Conservation (phyloP, 2,329 filamentous ascomycete species). For the Aureobasidium pullulans region DNA sequence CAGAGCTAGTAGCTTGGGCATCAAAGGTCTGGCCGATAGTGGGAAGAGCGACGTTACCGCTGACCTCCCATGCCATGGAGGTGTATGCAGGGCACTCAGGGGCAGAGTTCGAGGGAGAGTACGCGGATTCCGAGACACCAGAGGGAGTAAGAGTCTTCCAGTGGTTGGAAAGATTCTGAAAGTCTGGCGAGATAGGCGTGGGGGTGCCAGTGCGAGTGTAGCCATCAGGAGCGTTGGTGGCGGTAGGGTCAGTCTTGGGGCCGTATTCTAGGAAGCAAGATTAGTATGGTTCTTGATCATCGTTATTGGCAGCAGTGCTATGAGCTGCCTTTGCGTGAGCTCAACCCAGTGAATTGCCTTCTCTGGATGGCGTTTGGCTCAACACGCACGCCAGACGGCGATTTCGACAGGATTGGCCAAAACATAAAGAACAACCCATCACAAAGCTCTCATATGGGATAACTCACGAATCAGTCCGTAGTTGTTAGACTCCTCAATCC, state of each 20-base stretch:
- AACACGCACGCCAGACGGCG: too few relatives aligned
- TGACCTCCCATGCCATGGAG: conserved; percentile 61
- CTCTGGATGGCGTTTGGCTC: too few relatives aligned
- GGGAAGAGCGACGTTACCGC: conserved; percentile 63
- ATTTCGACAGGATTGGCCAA: too few relatives aligned
- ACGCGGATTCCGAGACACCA: conserved; percentile 59
- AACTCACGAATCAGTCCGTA: conserved; percentile 62
- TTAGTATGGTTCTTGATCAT: too few relatives aligned
- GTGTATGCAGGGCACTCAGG: conserved; percentile 66
- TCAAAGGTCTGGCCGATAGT: conserved; percentile 51
- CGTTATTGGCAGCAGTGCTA: too few relatives aligned
- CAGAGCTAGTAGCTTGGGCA: conserved; percentile 16
- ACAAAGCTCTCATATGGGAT: too few relatives aligned
- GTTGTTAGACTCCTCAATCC: conserved; percentile 76
- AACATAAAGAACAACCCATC: too few relatives aligned
- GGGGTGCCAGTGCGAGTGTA: conserved; percentile 66
- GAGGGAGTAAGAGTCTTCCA: conserved; percentile 68
- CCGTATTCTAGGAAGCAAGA: conserved; percentile 48
- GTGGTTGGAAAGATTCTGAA: conserved; percentile 65
- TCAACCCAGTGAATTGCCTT: too few relatives aligned
- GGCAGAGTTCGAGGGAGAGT: conserved; percentile 55
- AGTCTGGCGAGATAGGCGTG: conserved; percentile 66
- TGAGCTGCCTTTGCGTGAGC: too few relatives aligned
- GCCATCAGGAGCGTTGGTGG: conserved; percentile 50
- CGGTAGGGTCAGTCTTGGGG: conserved; percentile 43